phyloP scores from a whole-genome alignment of 2,329 filamentous ascomycete species.

The Aspergillus sp. region DNA sequence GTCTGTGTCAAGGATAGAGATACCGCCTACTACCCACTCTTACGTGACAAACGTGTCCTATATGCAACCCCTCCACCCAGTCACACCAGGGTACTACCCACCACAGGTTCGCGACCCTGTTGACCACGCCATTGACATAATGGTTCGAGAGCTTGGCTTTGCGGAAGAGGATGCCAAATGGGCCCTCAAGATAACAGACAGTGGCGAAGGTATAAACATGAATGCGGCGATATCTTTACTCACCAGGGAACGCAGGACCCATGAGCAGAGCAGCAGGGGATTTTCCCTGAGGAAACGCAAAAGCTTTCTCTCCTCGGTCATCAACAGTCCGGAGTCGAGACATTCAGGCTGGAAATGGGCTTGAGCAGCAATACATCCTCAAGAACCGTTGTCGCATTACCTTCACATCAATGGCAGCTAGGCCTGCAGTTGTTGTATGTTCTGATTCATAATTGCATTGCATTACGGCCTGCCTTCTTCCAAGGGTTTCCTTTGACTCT shows the following conservation, averaged over 20 bases:
- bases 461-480: not conserved
- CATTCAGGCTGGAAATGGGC: constrained; percentile 45
- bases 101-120: constrained; percentile 53
- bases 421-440: not conserved
- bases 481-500: not conserved
- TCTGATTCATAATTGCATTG: not conserved
- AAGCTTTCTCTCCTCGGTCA: constrained; percentile 28
- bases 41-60: constrained; percentile 7
- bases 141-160: constrained; percentile 63
- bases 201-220: constrained; percentile 60
- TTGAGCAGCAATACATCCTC: constrained; percentile 20
- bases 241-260: constrained; percentile 42
- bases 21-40: constrained; percentile 16
- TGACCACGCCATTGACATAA: constrained; percentile 57
- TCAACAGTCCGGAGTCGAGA: constrained; percentile 27
- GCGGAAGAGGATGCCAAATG: constrained; percentile 56
- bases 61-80: not conserved
- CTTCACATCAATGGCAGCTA: not conserved
- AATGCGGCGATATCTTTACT: constrained; percentile 60
- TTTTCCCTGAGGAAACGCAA: constrained; percentile 20
- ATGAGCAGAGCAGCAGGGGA: constrained; percentile 22
- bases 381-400: not conserved
- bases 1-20: constrained; percentile 12
- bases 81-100: not conserved
- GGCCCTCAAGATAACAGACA: constrained; percentile 61